Base-by-base conservation (phyloP, 2,329 filamentous ascomycete genomes). In the Diaporthe vexans region DNA sequence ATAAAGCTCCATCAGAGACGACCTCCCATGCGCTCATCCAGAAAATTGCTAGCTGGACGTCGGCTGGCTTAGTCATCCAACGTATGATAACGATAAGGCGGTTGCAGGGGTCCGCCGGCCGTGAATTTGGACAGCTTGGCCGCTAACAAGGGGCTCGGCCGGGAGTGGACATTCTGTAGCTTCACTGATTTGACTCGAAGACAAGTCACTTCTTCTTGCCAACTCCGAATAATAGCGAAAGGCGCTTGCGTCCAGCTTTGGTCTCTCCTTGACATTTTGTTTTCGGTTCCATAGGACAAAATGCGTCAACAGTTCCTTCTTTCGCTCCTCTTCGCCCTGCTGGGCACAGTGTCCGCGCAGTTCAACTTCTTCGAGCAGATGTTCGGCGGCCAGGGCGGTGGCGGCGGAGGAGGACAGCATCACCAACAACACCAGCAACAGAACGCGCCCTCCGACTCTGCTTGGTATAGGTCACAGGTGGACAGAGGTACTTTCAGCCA, bases 341-440 rank as follows among this genome's bases (percentile, higher is more conserved):
- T 94, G 74, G 85, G 90, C 76, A 84, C 90, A 21, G 91, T 88
- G 5, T 86, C 89, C 73, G 94, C 94, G 15, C 96, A 98, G 85
- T 98, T 98, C 83, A 93, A 94, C 81, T 98, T 99, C 90, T 99
- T 98, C 85, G 95, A 98, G 83, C 95, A 98, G 80, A 98, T 98
- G 94, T 98, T 99, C 83, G 89, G 91, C 79, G 90, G 90, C 78
- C 87, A 88, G 75, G 85, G 85, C 76, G 82, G 82, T 59, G 82
- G 81, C 59, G 80, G 82, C 15, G 76, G 74, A 77, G 79, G 63
- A 15, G 56, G 56, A 8, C 79, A 81, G 24, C 85, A 87, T 17
- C 87, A 90, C 73, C 89, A 91, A 77, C 84, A 89, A 63, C 82
- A 91, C 73, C 88, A 92, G 78, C 90, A 91, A 35, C 93, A 94